phyloP scores from a whole-genome alignment of 306 rosid species.

The Trifolium dubium region DNA sequence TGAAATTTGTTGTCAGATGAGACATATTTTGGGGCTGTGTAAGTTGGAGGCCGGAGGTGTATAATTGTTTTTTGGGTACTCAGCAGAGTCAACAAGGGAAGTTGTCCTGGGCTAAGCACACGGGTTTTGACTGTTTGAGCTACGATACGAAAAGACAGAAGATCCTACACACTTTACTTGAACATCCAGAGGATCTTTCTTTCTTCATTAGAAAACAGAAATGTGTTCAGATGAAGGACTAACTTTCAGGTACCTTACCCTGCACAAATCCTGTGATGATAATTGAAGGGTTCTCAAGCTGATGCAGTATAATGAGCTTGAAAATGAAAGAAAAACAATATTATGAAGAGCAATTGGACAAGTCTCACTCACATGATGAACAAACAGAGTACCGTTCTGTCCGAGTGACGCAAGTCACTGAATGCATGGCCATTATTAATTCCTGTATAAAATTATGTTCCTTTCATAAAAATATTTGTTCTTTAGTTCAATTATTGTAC shows the following conservation, averaged over 20 bases:
- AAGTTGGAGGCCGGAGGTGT: constrained; percentile 3
- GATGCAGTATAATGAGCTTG: constrained; percentile 7
- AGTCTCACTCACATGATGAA: constrained; percentile 31
- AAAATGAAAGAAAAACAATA: constrained; percentile 1
- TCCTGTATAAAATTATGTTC: constrained; percentile 41
- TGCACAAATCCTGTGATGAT: constrained; percentile 16
- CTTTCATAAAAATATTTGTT: constrained; percentile 23
- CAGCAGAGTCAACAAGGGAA: constrained; percentile 11
- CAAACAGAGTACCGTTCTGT: constrained; percentile 5
- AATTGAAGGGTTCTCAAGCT: constrained; percentile 8
- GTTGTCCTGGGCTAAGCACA: constrained; percentile 1
- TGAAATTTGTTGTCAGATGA: constrained; percentile 25
- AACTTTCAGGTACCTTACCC: constrained; percentile 19
- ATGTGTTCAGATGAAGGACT: constrained; percentile 36
- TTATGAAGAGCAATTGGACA: constrained; percentile 11
- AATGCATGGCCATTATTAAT: constrained; percentile 36
- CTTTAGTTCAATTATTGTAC: constrained; percentile 45
- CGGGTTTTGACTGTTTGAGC: constrained; percentile 27
- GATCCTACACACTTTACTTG: constrained; percentile 15
- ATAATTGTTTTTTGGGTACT: constrained; percentile 18
- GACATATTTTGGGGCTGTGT: not conserved
- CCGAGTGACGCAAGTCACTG: constrained; percentile 43
- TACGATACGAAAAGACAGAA: not conserved
- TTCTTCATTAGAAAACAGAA: constrained; percentile 30
- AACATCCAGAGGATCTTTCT: not conserved